A percentile compares a stretch with the other conserved stretches of the same genome.
phyloP scores from a whole-genome alignment of 1,139 yeast genomes.

The Suhomyces wounanorum region DNA sequence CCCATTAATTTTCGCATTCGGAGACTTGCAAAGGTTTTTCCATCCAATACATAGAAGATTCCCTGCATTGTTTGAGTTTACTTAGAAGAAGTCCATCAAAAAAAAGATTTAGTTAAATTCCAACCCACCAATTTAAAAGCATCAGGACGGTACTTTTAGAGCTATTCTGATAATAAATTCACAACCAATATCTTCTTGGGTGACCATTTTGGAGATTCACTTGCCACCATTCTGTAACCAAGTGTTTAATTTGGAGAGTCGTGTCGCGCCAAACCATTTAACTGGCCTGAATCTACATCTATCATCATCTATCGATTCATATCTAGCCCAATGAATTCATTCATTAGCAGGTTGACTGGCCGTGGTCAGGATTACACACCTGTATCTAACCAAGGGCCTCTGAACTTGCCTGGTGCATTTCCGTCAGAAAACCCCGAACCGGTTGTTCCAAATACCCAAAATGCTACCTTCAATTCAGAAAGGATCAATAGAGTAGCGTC shows the following conservation, averaged over 20 bases:
- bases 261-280: neutral
- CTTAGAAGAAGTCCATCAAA: too few relatives aligned
- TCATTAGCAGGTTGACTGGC: constrained; percentile 7
- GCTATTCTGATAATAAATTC: too few relatives aligned
- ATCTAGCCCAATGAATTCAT: constrained; percentile 5
- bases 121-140: neutral
- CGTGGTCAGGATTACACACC: constrained; percentile 11
- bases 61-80: too few relatives aligned
- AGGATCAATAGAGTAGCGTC: neutral
- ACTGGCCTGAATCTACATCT: neutral
- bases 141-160: too few relatives aligned
- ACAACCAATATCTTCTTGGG: too few relatives aligned
- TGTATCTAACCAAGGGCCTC: constrained; percentile 7
- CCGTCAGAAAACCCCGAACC: constrained; percentile 12
- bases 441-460: constrained; percentile 3
- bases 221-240: neutral
- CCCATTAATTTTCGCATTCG: too few relatives aligned
- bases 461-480: constrained; percentile 10
- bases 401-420: constrained; percentile 16
- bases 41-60: too few relatives aligned
- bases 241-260: neutral
- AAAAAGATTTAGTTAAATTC: too few relatives aligned
- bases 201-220: neutral
- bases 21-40: too few relatives aligned
- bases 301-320: neutral